phyloP scores from a whole-genome alignment of 805 yeast genomes.

The Metschnikowia rubicola region DNA sequence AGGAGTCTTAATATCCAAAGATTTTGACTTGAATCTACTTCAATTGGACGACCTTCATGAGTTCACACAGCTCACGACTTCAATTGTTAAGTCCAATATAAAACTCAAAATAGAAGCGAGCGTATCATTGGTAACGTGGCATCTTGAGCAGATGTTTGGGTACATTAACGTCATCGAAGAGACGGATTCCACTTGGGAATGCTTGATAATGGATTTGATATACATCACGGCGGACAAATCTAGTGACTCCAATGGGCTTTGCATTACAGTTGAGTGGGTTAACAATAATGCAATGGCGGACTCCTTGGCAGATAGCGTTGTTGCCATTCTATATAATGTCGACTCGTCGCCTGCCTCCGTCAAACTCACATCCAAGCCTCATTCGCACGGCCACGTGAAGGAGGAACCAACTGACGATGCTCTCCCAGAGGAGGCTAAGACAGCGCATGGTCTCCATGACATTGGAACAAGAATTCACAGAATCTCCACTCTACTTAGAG shows the following conservation, averaged over 20 bases:
- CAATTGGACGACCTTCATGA: slow-evolving; percentile 86
- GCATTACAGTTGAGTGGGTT: slow-evolving; percentile 81
- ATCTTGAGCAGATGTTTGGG: slow-evolving; percentile 94
- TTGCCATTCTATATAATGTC: slow-evolving; percentile 85
- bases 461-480: slow-evolving; percentile 39
- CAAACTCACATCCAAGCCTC: slow-evolving; percentile 67
- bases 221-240: slow-evolving; percentile 41
- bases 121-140: slow-evolving; percentile 79
- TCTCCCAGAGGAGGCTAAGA: slow-evolving; percentile 12
- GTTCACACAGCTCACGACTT: slow-evolving; percentile 80
- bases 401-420: slow-evolving; percentile 21
- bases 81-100: slow-evolving; percentile 80
- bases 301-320: slow-evolving; percentile 88
- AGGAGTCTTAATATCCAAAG: slow-evolving; percentile 88
- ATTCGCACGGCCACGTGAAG: slow-evolving; percentile 40
- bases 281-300: slow-evolving; percentile 81
- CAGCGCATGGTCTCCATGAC: slow-evolving; percentile 25
- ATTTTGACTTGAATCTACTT: slow-evolving; percentile 80
- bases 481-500: slow-evolving; percentile 59
- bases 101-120: slow-evolving; percentile 75
- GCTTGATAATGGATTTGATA: slow-evolving; percentile 45
- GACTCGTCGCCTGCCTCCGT: slow-evolving; percentile 96
- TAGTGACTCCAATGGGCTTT: slow-evolving; percentile 24
- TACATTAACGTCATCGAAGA: slow-evolving; percentile 61
- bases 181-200: slow-evolving; percentile 44